Evolutionary conservation across 805 yeast species (phyloP), one percentile per base, ranked within the genome.

Genomic region (Teunomyces funiuensis): DNA sequence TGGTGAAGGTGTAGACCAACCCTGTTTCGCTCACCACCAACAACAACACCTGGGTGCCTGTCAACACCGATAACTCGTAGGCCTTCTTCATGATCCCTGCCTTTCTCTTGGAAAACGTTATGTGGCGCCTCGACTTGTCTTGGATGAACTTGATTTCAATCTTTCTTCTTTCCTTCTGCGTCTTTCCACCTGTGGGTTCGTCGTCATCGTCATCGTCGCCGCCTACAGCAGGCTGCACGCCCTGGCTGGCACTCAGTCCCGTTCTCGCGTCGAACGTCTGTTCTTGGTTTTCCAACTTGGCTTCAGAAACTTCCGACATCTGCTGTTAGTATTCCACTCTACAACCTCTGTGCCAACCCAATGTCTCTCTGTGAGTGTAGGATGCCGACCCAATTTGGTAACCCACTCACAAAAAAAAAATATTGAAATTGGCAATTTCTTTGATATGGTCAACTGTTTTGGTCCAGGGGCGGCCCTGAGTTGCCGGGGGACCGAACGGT

Each of bases 51-150:
- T 93, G 99, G 23, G 99, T 93, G 43, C 99, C 99, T 10, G 99
- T 93, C 55, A 93, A 77, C 40, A 93, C 98, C 15, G 96, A 85
- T 50, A 93, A 76, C 65, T 93, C 99, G 69, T 91, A 93, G n/a
- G 99, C 99, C 72, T 93, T 93, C 72, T 93, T 93, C 99, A 93
- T 93, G 58, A 93, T 91, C 54, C 99, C 99, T 34, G 97, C 98
- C 69, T 91, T 91, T 69, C 99, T 85, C 72, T 93, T 93, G 40
- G 97, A 88, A 59, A 93, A 93, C 22, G 99, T 93, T 55, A 93
- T 95, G 69, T 93, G 99, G 60, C 99, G 87, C 65, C 99, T 82
- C 15, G 96, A 88, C 71, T 93, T 93, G 67, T 93, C 97, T 71
- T 91, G 96, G 58, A 93, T 93, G 61, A 93, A 93, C 73, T 88